Evolutionary conservation across 805 yeast species (phyloP), one percentile per base, ranked within the genome.

Genomic region (Isabelozyma pseudorhagii): DNA sequence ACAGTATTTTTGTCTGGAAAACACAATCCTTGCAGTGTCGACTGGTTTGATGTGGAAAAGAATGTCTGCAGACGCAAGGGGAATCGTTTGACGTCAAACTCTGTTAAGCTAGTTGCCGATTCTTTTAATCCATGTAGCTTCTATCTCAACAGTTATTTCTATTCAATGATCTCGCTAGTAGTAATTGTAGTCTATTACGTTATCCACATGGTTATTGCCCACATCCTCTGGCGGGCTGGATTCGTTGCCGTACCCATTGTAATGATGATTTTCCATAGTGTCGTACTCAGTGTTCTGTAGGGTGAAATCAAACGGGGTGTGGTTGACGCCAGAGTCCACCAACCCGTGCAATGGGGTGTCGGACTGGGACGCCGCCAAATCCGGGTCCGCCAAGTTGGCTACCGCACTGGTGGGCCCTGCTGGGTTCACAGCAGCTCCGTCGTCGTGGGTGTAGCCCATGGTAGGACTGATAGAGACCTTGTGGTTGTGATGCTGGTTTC

Each of bases 131-230:
- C 36, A 10, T 8, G n/a, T 8, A 10, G 36, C 1, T 31, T 31
- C n/a, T 31, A 9, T 31, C 36, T 31, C 10, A 31, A 13, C 36
- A 4, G 5, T 31, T 31, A 4, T 31, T 31, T 31, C 36, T 31
- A 9, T 31, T 13, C 7, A 8, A 9, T 6, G 5, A 4, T 8
- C n/a, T 13, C n/a, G 8, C 36, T 31, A 8, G 36, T 31, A 31
- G 28, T 52, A 60, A 48, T 59, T 54, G 51, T 62, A 66, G 50
- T 67, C 69, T 17, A 58, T 59, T 46, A 59, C 58, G 31, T 54
- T 53, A 38, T 62, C 64, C 18, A 58, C 50, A 25, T 53, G 58
- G 28, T 40, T 18, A 3, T 40, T 40, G 5, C 8, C 15, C 11
- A 11, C 42, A 13, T 21, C 14, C 14, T 40, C 28, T 2, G 25